A percentile compares a stretch with the other conserved stretches of the same genome.
Conservation (phyloP, 352 stramenopile species). For the Phytopythium delawarense region DNA sequence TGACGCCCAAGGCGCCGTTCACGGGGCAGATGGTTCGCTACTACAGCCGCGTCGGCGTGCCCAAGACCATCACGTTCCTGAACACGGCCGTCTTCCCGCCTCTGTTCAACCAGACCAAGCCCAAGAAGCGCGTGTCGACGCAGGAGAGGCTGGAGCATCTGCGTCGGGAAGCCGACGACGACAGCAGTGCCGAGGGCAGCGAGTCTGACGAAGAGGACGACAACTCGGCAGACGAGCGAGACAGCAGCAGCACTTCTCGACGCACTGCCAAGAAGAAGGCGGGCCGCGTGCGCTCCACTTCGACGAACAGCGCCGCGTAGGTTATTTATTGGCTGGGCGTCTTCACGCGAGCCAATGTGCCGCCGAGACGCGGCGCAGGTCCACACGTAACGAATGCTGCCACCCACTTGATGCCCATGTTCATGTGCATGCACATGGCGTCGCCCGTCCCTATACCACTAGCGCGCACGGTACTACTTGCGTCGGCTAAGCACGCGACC, state of each 20-base stretch:
- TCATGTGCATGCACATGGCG: not conserved
- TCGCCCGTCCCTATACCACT: not conserved
- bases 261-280: not conserved
- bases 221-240: not conserved
- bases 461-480: not conserved
- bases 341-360: not conserved
- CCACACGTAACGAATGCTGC: too few species aligned
- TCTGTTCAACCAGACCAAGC: conserved; percentile 62
- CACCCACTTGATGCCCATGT: not conserved
- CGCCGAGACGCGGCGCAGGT: too few species aligned
- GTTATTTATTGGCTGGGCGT: not conserved
- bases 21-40: conserved; percentile 67
- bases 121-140: conserved; percentile 46
- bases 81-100: conserved; percentile 59
- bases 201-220: not conserved
- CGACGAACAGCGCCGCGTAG: not conserved
- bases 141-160: conserved; percentile 26
- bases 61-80: conserved; percentile 82
- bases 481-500: not conserved
- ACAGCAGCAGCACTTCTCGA: not conserved
- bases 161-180: conserved; percentile 22
- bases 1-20: conserved; percentile 63
- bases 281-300: not conserved
- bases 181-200: not conserved
- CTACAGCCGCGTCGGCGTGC: conserved; percentile 51